phyloP scores from a whole-genome alignment of 2,329 filamentous ascomycete genomes.

The Colletotrichum falcatum region DNA sequence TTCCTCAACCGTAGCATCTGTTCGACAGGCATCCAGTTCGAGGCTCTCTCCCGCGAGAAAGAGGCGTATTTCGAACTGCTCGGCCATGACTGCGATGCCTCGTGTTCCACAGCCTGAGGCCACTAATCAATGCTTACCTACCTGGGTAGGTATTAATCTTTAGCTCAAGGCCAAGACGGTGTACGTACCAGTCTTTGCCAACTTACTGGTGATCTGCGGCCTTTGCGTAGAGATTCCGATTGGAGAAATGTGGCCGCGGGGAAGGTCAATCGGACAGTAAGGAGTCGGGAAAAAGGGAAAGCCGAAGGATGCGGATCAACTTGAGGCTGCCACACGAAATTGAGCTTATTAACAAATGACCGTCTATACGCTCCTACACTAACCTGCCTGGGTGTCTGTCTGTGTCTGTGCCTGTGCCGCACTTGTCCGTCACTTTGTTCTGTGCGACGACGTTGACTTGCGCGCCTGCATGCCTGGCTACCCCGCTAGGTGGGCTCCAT shows the following conservation, averaged over 20 bases:
- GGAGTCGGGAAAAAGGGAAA: too few relatives aligned
- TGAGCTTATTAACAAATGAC: constrained; percentile 17
- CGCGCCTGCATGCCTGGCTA: constrained; percentile 25
- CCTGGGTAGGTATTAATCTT: too few relatives aligned
- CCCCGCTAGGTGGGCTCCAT: constrained; percentile 26
- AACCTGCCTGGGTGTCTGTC: constrained; percentile 10
- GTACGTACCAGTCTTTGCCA: neutral
- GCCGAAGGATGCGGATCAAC: constrained; percentile 19
- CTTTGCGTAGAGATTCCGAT: neutral
- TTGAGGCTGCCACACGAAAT: constrained; percentile 30
- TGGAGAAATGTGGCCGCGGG: neutral
- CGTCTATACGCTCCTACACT: constrained; percentile 4
- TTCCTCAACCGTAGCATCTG: neutral
- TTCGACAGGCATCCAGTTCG: neutral
- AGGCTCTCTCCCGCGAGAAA: neutral
- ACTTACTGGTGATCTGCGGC: neutral
- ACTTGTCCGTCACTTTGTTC: constrained; percentile 21
- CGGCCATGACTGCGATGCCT: neutral
- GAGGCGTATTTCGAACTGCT: neutral
- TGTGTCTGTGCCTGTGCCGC: constrained; percentile 29
- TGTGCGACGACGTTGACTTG: constrained; percentile 8
- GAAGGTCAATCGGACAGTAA: neutral
- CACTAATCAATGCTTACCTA: neutral
- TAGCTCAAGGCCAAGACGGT: neutral
- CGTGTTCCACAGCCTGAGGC: neutral